A percentile compares a stretch with the other conserved stretches of the same genome.
These are phyloP conservation scores for Scenedesmus sp. DNA, from an alignment of 163 green algal species.

Conservation along the genomic window DNA sequence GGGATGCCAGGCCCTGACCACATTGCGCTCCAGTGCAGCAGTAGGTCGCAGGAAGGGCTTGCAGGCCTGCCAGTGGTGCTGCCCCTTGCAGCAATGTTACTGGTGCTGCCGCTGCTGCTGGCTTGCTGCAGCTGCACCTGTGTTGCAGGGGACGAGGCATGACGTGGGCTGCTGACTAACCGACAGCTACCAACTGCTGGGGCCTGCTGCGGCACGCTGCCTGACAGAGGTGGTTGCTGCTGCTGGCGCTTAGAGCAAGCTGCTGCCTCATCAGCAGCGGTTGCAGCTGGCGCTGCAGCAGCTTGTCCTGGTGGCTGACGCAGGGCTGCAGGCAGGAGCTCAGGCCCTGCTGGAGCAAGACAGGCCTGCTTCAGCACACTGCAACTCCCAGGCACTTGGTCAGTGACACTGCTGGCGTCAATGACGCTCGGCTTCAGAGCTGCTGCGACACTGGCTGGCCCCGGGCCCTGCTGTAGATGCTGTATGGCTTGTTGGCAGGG, in stretches of 20 bases:
- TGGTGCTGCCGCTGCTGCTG: neutral
- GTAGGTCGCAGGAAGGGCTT: neutral
- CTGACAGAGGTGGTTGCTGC: neutral
- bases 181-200: neutral
- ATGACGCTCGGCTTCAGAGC: neutral
- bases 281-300: neutral
- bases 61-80: neutral
- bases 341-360: neutral
- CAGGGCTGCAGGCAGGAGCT: neutral
- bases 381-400: neutral
- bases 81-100: neutral
- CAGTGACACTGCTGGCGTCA: neutral
- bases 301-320: neutral
- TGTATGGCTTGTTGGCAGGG: neutral
- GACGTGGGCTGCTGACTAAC: neutral
- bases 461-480: neutral
- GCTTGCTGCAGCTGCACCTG: conserved; percentile 17
- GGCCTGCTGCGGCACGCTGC: neutral
- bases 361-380: neutral
- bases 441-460: neutral
- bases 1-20: conserved; percentile 33
- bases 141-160: neutral
- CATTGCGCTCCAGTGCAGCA: conserved; percentile 28
- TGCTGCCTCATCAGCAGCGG: neutral
- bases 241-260: neutral